phyloP scores from a whole-genome alignment of 441 rosid genomes.

The Omphalea diandra region DNA sequence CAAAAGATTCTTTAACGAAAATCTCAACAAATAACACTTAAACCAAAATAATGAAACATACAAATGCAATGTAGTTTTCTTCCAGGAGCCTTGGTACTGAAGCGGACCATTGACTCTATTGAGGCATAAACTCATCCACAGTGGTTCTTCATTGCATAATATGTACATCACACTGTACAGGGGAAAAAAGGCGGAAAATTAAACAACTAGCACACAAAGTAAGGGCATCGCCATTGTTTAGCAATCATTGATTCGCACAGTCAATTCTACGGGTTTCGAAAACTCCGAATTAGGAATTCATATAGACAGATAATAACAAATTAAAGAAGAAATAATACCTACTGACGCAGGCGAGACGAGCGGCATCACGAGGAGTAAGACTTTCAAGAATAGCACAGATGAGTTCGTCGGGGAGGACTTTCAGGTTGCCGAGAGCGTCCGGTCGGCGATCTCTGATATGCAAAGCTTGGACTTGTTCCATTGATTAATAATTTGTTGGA shows the following conservation, averaged over 20 bases:
- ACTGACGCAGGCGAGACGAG: constrained; percentile 88
- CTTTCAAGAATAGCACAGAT: constrained; percentile 56
- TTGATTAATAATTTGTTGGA: constrained; percentile 18
- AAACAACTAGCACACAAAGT: too few relatives aligned
- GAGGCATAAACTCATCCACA: constrained; percentile 85
- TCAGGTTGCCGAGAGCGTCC: constrained; percentile 67
- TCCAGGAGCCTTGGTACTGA: constrained; percentile 87
- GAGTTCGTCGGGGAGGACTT: constrained; percentile 71
- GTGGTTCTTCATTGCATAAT: constrained; percentile 86
- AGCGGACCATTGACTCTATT: constrained; percentile 48
- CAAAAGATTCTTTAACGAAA: too few relatives aligned
- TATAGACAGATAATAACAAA: not conserved
- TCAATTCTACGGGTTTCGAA: too few relatives aligned
- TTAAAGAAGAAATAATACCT: constrained; percentile 46
- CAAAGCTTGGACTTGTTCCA: constrained; percentile 39
- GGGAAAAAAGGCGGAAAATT: too few relatives aligned
- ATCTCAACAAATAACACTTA: not conserved
- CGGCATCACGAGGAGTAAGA: constrained; percentile 72
- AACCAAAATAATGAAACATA: constrained; percentile 30
- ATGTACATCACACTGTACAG: constrained; percentile 76
- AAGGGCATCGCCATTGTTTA: too few relatives aligned
- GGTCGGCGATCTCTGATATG: constrained; percentile 57
- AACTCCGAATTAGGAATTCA: too few relatives aligned
- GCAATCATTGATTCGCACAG: too few relatives aligned
- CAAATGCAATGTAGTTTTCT: constrained; percentile 67